Percentiles rank a stretch among this genome's conserved stretches.
These are phyloP conservation scores for Loxodes magnus DNA, from an alignment of 73 alveolate genomes.

Conservation along the genomic window DNA sequence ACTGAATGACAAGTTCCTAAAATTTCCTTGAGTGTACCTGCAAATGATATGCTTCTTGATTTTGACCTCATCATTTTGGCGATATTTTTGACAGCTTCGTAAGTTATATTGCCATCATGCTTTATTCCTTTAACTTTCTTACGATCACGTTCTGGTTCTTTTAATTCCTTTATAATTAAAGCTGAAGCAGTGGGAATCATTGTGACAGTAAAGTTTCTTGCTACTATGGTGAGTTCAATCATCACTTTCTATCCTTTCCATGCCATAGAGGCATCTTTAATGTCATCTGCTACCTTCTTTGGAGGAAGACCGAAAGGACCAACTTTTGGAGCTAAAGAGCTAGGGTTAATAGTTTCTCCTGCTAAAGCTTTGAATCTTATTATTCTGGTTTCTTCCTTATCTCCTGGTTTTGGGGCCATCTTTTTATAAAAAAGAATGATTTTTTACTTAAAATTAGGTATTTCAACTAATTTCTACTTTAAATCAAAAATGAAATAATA, in stretches of 20 bases:
- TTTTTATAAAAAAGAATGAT: no score
- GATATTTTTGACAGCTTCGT: constrained; percentile 34
- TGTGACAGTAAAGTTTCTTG: constrained; percentile 27
- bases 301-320: constrained; percentile 64
- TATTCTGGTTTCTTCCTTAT: no score
- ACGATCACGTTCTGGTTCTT: constrained; percentile 41
- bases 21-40: constrained; percentile 39
- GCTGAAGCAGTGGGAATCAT: constrained; percentile 55
- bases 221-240: constrained; percentile 31
- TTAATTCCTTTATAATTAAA: constrained; percentile 32
- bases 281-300: constrained; percentile 54
- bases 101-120: constrained; percentile 30
- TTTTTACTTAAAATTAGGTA: no score
- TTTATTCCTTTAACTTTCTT: constrained; percentile 24
- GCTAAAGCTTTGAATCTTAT: no score
- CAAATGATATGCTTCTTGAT: constrained; percentile 27
- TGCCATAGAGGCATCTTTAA: constrained; percentile 38
- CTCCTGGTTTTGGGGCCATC: no score
- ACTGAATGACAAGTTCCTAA: constrained; percentile 38
- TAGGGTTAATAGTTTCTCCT: no score
- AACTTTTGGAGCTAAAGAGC: constrained; percentile 52
- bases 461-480: no score
- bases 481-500: no score
- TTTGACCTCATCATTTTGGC: constrained; percentile 41
- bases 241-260: constrained; percentile 41